Evolutionary conservation across 345 rosid species (phyloP).

Genomic region (Linum lewisii): DNA sequence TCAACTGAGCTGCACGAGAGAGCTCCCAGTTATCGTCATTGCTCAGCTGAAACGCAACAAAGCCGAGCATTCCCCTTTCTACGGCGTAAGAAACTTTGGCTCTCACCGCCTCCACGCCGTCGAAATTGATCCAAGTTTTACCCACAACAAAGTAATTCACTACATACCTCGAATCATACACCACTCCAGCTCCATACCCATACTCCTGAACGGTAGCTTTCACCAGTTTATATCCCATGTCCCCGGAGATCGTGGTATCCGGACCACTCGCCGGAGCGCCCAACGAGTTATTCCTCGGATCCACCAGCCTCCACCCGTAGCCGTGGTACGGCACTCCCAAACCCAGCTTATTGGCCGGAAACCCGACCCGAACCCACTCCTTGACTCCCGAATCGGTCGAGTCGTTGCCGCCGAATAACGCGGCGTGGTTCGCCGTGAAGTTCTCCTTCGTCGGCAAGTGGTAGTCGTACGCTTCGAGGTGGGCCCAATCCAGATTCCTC

Average conservation of each 20-base stretch:
- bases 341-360: constrained; percentile 18
- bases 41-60: neutral
- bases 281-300: constrained; percentile 1
- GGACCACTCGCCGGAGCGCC: constrained; percentile 15
- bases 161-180: constrained; percentile 12
- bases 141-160: constrained; percentile 13
- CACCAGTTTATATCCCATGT: constrained; percentile 11
- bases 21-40: constrained; percentile 7
- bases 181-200: constrained; percentile 14
- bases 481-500: constrained; percentile 25
- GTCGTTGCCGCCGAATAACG: constrained; percentile 13
- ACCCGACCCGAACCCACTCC: constrained; percentile 21
- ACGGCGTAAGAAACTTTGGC: constrained; percentile 16
- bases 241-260: constrained; percentile 11
- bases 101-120: constrained; percentile 12
- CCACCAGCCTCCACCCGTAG: constrained; percentile 17
- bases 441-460: constrained; percentile 23
- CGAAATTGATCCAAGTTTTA: constrained; percentile 18
- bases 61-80: neutral
- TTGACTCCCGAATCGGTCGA: constrained; percentile 21
- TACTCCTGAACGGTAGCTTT: constrained; percentile 10
- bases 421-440: constrained; percentile 23
- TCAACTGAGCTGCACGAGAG: constrained; percentile 10
- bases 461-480: constrained; percentile 20
- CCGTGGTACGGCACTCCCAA: constrained; percentile 26